These are phyloP conservation scores for Candida sojae DNA, from an alignment of 1,139 yeast species.

Conservation along the genomic window DNA sequence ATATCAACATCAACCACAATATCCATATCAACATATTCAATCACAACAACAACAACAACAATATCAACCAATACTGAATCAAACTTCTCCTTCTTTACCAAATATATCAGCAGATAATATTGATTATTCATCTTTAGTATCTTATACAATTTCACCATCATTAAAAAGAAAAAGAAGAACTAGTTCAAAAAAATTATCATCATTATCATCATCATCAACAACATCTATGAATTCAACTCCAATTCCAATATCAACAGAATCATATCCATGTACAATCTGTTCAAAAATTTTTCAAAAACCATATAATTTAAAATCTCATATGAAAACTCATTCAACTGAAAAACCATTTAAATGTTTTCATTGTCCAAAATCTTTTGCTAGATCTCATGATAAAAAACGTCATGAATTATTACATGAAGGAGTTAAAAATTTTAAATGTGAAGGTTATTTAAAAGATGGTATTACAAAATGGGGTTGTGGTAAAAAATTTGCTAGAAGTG, in stretches of 20 bases:
- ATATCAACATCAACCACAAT: slow-evolving; percentile 5
- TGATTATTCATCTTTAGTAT: slow-evolving; percentile 40
- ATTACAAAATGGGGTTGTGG: slow-evolving; percentile 61
- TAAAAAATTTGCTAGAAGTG: slow-evolving; percentile 57
- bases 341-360: slow-evolving; percentile 52
- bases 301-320: slow-evolving; percentile 56
- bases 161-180: slow-evolving; percentile 35
- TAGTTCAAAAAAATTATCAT: slow-evolving; percentile 2
- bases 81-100: slow-evolving; percentile 3
- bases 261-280: slow-evolving; percentile 48
- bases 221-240: slow-evolving; percentile 1
- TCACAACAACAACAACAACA: background rate
- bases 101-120: slow-evolving; percentile 16
- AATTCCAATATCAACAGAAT: slow-evolving; percentile 12
- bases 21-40: background rate
- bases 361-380: slow-evolving; percentile 54
- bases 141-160: slow-evolving; percentile 39
- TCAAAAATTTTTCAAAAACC: slow-evolving; percentile 54
- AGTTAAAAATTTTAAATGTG: slow-evolving; percentile 55
- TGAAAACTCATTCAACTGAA: slow-evolving; percentile 58
- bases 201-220: background rate
- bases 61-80: slow-evolving; percentile 5
- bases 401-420: slow-evolving; percentile 59
- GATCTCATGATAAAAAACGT: slow-evolving; percentile 58
- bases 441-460: slow-evolving; percentile 53